A percentile compares a stretch with the other conserved stretches of the same genome.
These are phyloP conservation scores for Inonotus hispidus DNA, from an alignment of 1,284 basidiomycete genomes.

Conservation along the genomic window DNA sequence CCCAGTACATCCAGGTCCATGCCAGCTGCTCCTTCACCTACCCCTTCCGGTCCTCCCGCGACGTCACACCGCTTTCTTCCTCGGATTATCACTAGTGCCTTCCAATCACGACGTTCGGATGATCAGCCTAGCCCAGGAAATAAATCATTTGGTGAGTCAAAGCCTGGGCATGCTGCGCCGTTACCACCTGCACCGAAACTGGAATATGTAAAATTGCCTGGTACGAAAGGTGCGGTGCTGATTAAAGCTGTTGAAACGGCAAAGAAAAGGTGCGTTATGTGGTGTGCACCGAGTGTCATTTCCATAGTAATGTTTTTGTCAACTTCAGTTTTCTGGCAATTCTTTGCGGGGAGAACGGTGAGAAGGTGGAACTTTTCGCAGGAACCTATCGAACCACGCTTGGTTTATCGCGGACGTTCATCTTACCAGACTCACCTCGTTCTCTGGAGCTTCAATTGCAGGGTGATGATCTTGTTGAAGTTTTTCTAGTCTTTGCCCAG, in stretches of 20 bases:
- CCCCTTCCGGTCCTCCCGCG: constrained; percentile 31
- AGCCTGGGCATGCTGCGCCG: constrained; percentile 32
- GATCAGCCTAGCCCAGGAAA: constrained; percentile 37
- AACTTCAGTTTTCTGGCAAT: constrained; percentile 76
- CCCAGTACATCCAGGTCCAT: constrained; percentile 10
- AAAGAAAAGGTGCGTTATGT: constrained; percentile 64
- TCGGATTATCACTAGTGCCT: constrained; percentile 61
- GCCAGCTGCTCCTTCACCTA: constrained; percentile 1
- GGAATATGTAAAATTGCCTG: constrained; percentile 84
- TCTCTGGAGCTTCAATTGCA: constrained; percentile 84
- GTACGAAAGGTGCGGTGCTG: constrained; percentile 79
- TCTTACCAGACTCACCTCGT: constrained; percentile 80
- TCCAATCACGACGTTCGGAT: constrained; percentile 52
- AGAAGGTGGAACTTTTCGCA: constrained; percentile 86
- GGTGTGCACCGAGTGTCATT: constrained; percentile 10
- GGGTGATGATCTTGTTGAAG: constrained; percentile 84
- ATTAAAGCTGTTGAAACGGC: constrained; percentile 82
- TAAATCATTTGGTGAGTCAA: constrained; percentile 33
- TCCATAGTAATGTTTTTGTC: neutral
- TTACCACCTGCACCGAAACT: constrained; percentile 73
- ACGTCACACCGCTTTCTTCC: constrained; percentile 57
- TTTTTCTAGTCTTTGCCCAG: constrained; percentile 82
- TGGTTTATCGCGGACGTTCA: constrained; percentile 79
- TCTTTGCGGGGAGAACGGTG: constrained; percentile 86
- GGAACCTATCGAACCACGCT: constrained; percentile 78